Base-by-base conservation (phyloP, 495 filamentous ascomycete species). In the Lepraria neglecta region DNA sequence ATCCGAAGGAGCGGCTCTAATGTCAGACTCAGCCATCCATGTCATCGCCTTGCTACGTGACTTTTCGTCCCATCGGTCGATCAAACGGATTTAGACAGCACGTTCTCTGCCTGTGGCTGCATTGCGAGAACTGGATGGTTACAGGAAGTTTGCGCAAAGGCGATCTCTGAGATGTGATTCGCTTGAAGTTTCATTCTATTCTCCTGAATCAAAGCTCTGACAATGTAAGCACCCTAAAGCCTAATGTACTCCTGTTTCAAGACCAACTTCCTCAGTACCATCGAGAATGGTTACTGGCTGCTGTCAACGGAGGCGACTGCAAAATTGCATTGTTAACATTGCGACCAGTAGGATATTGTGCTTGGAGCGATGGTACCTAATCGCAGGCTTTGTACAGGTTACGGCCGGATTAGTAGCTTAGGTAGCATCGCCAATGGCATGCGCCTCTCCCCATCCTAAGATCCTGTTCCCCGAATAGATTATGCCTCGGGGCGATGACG, bases 1-100 rank as follows among this genome's bases (percentile, higher is more conserved):
- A 33, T 54, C 51, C 51, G 51, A 54, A n/a, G 15, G n/a, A 54
- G 51, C 17, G 51, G 51, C 30, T 38, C 31, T 11, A 24, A 4
- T 24, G 31, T 38, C 51, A 54, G 12, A n/a, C 30, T 3, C 51
- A 54, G 35, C 35, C n/a, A 54, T 19, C 15, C 4, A 30, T 3
- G 21, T 21, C 35, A 17, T n/a, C 4, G 44, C 15, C 17, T 19
- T 19, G 15, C 35, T 31, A 33, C 17, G n/a, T 30, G 31, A 54
- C 51, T 28, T 54, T 53, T 30, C 30, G 33, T 54, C 31, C 15
- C 30, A 33, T 54, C 51, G 12, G 51, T 15, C 31, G 28, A 38
- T 54, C 30, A 21, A 15, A 4, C 51, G 50, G 28, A n/a, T 9
- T 6, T 46, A 1, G 31, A 15, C n/a, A 33, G 24, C 14, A 19